Conservation (phyloP, 108 stramenopile species). For the Cyclotella choctawhatcheeana region DNA sequence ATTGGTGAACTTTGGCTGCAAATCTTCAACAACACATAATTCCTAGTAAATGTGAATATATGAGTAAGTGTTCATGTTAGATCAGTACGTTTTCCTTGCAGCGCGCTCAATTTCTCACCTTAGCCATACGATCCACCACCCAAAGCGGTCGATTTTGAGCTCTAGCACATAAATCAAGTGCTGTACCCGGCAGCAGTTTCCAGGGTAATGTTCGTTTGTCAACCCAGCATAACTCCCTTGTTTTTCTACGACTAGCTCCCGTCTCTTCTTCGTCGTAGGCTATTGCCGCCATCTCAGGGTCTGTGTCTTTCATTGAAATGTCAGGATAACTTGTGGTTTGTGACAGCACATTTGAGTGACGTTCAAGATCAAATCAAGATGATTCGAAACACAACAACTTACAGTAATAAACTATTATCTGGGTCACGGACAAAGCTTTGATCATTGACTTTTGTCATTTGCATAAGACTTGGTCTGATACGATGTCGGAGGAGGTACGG, state of each 20-base stretch:
- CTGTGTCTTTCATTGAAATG: slow-evolving; percentile 45
- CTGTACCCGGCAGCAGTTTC: slow-evolving; percentile 69
- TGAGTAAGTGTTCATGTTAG: too few relatives aligned
- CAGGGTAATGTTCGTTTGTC: slow-evolving; percentile 86
- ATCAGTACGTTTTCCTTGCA: too few relatives aligned
- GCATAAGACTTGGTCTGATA: slow-evolving; percentile 75
- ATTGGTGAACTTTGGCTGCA: slow-evolving; percentile 64
- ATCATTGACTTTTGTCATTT: slow-evolving; percentile 70
- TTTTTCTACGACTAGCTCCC: slow-evolving; percentile 62
- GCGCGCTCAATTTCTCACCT: too few relatives aligned
- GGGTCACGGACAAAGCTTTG: slow-evolving; percentile 70
- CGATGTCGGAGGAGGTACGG: slow-evolving; percentile 84
- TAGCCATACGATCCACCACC: slow-evolving; percentile 87
- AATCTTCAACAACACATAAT: slow-evolving; percentile 66
- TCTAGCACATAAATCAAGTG: slow-evolving; percentile 76
- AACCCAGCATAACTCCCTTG: slow-evolving; percentile 81
- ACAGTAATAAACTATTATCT: slow-evolving; percentile 74
- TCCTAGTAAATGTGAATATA: too few relatives aligned
- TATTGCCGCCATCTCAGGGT: slow-evolving; percentile 53
- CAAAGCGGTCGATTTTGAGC: slow-evolving; percentile 90
- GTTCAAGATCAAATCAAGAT: too few relatives aligned
- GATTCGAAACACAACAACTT: too few relatives aligned
- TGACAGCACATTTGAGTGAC: too few relatives aligned
- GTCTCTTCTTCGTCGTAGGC: slow-evolving; percentile 77
- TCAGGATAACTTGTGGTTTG: too few relatives aligned